phyloP scores from a whole-genome alignment of 2,329 filamentous ascomycete species.

The Xylariaceae sp. region DNA sequence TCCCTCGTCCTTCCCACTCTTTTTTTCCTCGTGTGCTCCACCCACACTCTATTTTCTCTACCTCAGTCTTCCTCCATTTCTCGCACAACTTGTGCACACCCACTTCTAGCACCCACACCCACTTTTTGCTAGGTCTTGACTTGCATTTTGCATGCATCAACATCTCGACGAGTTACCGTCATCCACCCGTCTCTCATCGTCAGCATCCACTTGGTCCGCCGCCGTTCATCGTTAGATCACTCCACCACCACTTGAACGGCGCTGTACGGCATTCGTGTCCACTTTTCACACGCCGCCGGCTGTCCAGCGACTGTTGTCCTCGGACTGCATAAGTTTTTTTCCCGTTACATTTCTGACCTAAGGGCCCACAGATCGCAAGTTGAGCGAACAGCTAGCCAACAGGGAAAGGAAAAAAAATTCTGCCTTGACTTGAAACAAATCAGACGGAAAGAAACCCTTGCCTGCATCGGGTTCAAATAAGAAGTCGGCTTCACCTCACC shows the following conservation, averaged over 20 bases:
- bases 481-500: conserved; percentile 42
- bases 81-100: conserved; percentile 34
- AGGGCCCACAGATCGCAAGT: conserved; percentile 37
- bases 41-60: conserved; percentile 24
- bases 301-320: conserved; percentile 33
- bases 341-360: conserved; percentile 38
- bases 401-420: conserved; percentile 26
- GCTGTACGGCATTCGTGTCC: conserved; percentile 40
- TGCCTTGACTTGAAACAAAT: conserved; percentile 23
- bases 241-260: conserved; percentile 34
- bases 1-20: conserved; percentile 26
- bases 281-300: conserved; percentile 36
- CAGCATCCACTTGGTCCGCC: conserved; percentile 36
- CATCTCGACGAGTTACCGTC: conserved; percentile 42
- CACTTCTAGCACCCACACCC: conserved; percentile 28
- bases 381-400: conserved; percentile 29
- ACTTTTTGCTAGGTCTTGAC: conserved; percentile 39
- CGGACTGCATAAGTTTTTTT: conserved; percentile 22
- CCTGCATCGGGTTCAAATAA: conserved; percentile 39
- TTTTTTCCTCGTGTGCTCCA: conserved; percentile 28
- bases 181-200: conserved; percentile 37
- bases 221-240: conserved; percentile 32
- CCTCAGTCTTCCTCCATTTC: conserved; percentile 9
- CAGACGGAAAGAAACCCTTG: conserved; percentile 21
- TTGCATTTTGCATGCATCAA: conserved; percentile 44